A percentile compares a stretch with the other conserved stretches of the same genome.
Evolutionary conservation across 768 basidiomycete species (phyloP).

Genomic region (Lactarius indigo): DNA sequence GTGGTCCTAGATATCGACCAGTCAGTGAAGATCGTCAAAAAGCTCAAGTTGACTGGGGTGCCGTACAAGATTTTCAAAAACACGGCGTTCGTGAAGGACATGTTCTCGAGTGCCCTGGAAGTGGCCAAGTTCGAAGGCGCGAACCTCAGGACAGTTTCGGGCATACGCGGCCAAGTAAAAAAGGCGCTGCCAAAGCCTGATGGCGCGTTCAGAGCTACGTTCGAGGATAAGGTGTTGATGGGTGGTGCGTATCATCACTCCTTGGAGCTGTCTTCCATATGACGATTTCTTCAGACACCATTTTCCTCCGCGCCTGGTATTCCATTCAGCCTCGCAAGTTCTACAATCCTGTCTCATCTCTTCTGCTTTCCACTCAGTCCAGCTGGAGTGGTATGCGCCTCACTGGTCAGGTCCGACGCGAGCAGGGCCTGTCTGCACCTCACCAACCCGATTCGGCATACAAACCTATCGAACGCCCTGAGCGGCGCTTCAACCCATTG

Average conservation of each 20-base stretch:
- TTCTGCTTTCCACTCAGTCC: slow-evolving; percentile 79
- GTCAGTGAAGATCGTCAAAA: slow-evolving; percentile 95
- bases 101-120: slow-evolving; percentile 92
- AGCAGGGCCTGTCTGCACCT: slow-evolving; percentile 80
- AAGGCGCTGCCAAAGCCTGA: slow-evolving; percentile 94
- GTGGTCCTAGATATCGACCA: slow-evolving; percentile 93
- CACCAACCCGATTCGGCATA: slow-evolving; percentile 82
- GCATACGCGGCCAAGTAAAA: slow-evolving; percentile 95
- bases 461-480: slow-evolving; percentile 72
- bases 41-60: slow-evolving; percentile 91
- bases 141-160: slow-evolving; percentile 92
- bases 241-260: slow-evolving; percentile 60
- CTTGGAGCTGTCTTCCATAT: background rate
- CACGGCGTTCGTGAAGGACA: slow-evolving; percentile 96
- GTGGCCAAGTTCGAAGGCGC: slow-evolving; percentile 99
- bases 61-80: slow-evolving; percentile 99
- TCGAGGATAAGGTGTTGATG: slow-evolving; percentile 96
- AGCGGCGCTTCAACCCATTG: slow-evolving; percentile 87
- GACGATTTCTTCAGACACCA: slow-evolving; percentile 57
- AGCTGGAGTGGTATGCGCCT: slow-evolving; percentile 93
- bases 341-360: slow-evolving; percentile 94
- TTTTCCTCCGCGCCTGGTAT: slow-evolving; percentile 97
- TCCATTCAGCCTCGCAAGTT: slow-evolving; percentile 91
- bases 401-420: slow-evolving; percentile 88
- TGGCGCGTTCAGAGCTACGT: slow-evolving; percentile 92